These are phyloP conservation scores for Clarireedia homoeocarpa DNA, from an alignment of 2,329 filamentous ascomycete species.

Conservation along the genomic window DNA sequence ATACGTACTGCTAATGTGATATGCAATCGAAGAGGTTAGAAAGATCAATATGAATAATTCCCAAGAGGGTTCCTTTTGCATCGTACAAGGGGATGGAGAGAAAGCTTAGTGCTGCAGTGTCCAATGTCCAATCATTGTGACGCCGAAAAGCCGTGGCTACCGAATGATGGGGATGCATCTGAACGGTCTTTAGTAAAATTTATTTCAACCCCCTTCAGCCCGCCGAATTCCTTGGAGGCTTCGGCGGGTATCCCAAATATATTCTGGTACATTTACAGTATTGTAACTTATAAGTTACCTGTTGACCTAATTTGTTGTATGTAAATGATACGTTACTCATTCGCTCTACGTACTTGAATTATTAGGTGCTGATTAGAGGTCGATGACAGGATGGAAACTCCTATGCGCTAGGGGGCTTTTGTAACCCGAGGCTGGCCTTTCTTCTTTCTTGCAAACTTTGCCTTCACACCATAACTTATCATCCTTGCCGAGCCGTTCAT, in stretches of 20 bases:
- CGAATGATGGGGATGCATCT: constrained; percentile 6
- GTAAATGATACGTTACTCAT: too few species aligned
- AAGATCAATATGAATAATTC: background rate
- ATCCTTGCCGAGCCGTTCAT: background rate
- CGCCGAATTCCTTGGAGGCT: background rate
- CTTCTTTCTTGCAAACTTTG: background rate
- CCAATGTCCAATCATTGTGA: constrained; percentile 5
- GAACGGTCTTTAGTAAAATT: background rate
- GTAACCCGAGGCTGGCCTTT: background rate
- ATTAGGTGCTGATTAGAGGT: background rate
- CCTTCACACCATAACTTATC: background rate
- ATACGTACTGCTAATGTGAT: background rate
- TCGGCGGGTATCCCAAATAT: background rate
- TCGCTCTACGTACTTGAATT: too few species aligned
- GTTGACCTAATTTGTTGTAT: too few species aligned
- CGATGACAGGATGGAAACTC: background rate
- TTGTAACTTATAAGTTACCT: too few species aligned
- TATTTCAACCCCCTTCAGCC: background rate
- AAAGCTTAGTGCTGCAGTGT: background rate
- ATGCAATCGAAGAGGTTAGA: background rate
- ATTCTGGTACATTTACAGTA: background rate
- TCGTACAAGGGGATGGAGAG: background rate
- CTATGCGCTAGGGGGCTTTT: background rate
- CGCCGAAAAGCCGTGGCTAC: background rate
- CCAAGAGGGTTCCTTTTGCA: background rate